phyloP scores from a whole-genome alignment of 2,329 filamentous ascomycete species.

The Ophiostoma ips region DNA sequence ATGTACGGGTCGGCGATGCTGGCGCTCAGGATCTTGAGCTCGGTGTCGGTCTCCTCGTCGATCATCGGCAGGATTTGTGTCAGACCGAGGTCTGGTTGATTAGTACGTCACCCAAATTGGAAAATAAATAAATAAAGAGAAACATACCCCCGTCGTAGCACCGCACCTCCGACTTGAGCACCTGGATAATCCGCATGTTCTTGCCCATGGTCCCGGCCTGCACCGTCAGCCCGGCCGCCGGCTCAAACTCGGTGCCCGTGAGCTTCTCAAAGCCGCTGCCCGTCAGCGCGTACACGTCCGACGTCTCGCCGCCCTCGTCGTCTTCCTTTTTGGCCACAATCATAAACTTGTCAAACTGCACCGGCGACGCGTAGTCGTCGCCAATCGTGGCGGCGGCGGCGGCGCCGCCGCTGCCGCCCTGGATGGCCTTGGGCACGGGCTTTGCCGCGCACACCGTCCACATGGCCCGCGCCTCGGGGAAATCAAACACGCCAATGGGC shows the following conservation, averaged over 20 bases:
- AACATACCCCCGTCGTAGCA: conserved; percentile 57
- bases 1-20: conserved; percentile 82
- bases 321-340: conserved; percentile 67
- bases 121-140: too few relatives aligned
- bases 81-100: conserved; percentile 53
- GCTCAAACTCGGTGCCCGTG: conserved; percentile 79
- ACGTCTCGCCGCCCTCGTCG: conserved; percentile 57
- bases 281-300: conserved; percentile 65
- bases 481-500: conserved; percentile 54
- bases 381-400: conserved; percentile 34
- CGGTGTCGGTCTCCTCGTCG: conserved; percentile 75
- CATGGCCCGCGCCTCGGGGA: conserved; percentile 59
- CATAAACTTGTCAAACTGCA: conserved; percentile 64
- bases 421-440: conserved; percentile 46
- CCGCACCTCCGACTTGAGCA: conserved; percentile 72
- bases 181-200: conserved; percentile 71
- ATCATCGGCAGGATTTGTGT: conserved; percentile 86
- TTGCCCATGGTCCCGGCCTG: conserved; percentile 74
- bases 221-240: conserved; percentile 72
- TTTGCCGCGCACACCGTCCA: conserved; percentile 70
- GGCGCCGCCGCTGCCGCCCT: conserved; percentile 35
- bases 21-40: conserved; percentile 63
- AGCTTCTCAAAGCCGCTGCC: conserved; percentile 60
- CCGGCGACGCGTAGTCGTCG: conserved; percentile 42
- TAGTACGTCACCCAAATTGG: too few relatives aligned